Percentiles rank a stretch among this genome's conserved stretches.
Conservation (phyloP, 2,329 filamentous ascomycete species). For the Paecilomyces formosus region DNA sequence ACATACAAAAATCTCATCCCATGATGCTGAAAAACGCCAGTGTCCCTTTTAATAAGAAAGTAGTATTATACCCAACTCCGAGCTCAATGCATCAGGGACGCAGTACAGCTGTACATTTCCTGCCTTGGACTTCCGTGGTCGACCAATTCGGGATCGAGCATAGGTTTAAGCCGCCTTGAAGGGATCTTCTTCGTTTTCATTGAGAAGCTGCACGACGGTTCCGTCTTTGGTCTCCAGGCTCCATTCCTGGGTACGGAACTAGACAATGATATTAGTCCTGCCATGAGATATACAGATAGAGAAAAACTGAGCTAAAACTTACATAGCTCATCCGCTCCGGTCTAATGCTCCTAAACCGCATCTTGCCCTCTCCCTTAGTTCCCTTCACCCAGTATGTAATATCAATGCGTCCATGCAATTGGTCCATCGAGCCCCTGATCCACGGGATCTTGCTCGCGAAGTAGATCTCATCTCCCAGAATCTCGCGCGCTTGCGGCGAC, state of each 20-base stretch:
- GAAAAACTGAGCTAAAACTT: conserved; percentile 20
- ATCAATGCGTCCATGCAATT: conserved; percentile 84
- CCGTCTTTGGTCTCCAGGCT: conserved; percentile 64
- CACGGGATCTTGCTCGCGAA: conserved; percentile 72
- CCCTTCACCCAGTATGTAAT: conserved; percentile 83
- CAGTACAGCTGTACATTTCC: conserved; percentile 15
- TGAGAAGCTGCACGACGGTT: conserved; percentile 66
- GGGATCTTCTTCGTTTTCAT: conserved; percentile 61
- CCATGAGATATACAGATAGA: too few relatives aligned
- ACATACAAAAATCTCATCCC: neutral
- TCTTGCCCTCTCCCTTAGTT: conserved; percentile 59
- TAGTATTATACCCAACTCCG: conserved; percentile 12
- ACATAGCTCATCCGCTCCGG: conserved; percentile 55
- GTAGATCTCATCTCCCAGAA: conserved; percentile 81
- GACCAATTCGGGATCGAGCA: conserved; percentile 20
- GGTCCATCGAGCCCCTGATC: conserved; percentile 84
- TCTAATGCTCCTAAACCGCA: conserved; percentile 73
- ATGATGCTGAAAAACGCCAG: neutral
- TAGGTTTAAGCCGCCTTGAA: conserved; percentile 48
- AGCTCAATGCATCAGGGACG: conserved; percentile 12
- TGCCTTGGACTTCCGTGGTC: neutral
- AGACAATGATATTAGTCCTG: neutral
- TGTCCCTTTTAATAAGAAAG: neutral
- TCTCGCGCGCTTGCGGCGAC: conserved; percentile 62
- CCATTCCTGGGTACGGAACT: conserved; percentile 89